Evolutionary conservation across 306 rosid genomes (phyloP).

Genomic region (Macrotyloma uniflorum): DNA sequence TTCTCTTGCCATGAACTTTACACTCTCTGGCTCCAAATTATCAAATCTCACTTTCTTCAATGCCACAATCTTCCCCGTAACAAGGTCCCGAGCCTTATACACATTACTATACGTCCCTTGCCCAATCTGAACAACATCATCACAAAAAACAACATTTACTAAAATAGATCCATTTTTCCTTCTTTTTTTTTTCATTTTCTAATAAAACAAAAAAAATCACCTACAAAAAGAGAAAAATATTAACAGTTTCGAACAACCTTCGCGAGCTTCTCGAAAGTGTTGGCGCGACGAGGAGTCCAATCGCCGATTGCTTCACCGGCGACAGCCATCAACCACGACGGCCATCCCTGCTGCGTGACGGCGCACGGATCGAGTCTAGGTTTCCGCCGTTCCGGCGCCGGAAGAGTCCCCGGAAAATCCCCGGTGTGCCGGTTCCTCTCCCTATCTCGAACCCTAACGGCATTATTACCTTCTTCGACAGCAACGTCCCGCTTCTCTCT

Average conservation of each 20-base stretch:
- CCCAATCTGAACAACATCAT: slow-evolving; percentile 68
- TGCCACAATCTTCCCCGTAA: slow-evolving; percentile 87
- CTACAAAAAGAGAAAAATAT: neutral
- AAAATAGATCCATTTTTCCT: slow-evolving; percentile 16
- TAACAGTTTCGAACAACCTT: slow-evolving; percentile 53
- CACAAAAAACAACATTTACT: neutral
- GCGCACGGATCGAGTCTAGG: slow-evolving; percentile 49
- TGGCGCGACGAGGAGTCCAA: slow-evolving; percentile 98
- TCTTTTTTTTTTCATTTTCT: neutral
- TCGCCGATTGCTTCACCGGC: slow-evolving; percentile 92
- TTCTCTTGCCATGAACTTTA: slow-evolving; percentile 98
- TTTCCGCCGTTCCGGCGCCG: slow-evolving; percentile 62
- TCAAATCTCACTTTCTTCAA: slow-evolving; percentile 97
- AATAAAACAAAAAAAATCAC: neutral
- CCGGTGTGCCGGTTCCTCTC: slow-evolving; percentile 47
- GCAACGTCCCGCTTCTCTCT: slow-evolving; percentile 26
- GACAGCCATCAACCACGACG: slow-evolving; percentile 86
- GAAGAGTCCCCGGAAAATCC: slow-evolving; percentile 47
- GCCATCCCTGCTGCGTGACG: slow-evolving; percentile 82
- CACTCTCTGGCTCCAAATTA: slow-evolving; percentile 95
- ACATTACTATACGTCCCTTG: slow-evolving; percentile 99
- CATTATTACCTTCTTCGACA: slow-evolving; percentile 35
- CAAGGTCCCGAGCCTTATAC: slow-evolving; percentile 87
- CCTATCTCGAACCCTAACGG: slow-evolving; percentile 39
- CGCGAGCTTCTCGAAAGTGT: slow-evolving; percentile 88